Percentiles rank a stretch among this genome's conserved stretches.
Evolutionary conservation across 2,329 filamentous ascomycete species (phyloP).

Genomic region (Amylocarpus encephaloides): DNA sequence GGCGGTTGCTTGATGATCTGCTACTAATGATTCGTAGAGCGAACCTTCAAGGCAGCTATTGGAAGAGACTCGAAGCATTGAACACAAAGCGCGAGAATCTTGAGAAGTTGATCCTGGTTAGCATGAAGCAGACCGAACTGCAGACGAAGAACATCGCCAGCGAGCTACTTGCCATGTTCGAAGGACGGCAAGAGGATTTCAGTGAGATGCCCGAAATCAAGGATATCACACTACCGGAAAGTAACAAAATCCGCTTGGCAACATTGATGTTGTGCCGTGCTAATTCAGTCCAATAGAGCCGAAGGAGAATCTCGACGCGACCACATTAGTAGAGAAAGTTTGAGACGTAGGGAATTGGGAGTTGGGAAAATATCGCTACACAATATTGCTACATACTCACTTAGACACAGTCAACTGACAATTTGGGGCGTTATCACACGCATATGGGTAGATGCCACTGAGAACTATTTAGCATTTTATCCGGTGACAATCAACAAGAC

Average conservation of each 20-base stretch:
- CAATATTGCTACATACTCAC: conserved; percentile 20
- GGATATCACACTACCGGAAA: background rate
- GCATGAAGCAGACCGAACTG: conserved; percentile 24
- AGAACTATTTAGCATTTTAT: conserved; percentile 11
- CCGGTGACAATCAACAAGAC: background rate
- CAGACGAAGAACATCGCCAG: conserved; percentile 20
- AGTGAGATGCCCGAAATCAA: conserved; percentile 3
- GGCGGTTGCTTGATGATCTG: background rate
- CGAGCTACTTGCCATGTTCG: conserved; percentile 24
- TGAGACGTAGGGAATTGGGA: background rate
- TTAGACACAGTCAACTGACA: conserved; percentile 19
- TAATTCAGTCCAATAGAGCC: background rate
- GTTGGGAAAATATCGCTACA: conserved; percentile 15
- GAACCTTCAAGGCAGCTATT: conserved; percentile 21
- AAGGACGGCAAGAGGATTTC: conserved; percentile 23
- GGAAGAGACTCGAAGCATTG: conserved; percentile 22
- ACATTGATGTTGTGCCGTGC: background rate
- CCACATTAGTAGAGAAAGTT: conserved; percentile 1
- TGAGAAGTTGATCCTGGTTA: conserved; percentile 25
- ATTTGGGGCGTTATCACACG: conserved; percentile 7
- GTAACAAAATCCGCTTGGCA: background rate
- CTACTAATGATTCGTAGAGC: conserved; percentile 14
- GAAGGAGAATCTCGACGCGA: background rate
- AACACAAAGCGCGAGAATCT: conserved; percentile 25
- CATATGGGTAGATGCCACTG: conserved; percentile 19